A percentile compares a stretch with the other conserved stretches of the same genome.
Conservation (phyloP, 768 basidiomycete genomes). For the Sutorius australiensis region DNA sequence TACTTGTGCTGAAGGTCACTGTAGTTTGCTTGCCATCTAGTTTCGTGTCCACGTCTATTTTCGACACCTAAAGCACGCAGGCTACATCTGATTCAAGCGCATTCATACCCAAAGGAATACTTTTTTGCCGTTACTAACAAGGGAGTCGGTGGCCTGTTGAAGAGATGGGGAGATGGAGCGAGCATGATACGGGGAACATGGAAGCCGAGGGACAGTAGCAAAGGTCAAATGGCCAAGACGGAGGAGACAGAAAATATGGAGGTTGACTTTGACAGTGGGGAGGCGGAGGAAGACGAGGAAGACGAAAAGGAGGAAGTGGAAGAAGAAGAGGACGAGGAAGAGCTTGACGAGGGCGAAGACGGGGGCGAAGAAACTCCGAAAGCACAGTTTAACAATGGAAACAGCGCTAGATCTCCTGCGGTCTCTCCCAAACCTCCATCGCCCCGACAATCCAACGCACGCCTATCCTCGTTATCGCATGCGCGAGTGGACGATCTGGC, state of each 20-base stretch:
- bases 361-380: constrained; percentile 29
- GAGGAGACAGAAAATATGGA: constrained; percentile 21
- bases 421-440: constrained; percentile 18
- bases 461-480: constrained; percentile 16
- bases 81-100: constrained; percentile 76
- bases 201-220: constrained; percentile 44
- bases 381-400: constrained; percentile 16
- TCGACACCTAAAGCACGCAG: constrained; percentile 70
- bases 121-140: constrained; percentile 92
- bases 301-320: constrained; percentile 6
- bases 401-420: constrained; percentile 17
- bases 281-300: background rate
- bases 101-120: constrained; percentile 84
- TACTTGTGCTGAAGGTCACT: background rate
- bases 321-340: constrained; percentile 14
- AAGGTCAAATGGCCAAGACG: constrained; percentile 10
- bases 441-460: constrained; percentile 19
- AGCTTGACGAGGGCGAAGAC: constrained; percentile 19
- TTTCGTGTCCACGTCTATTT: constrained; percentile 57
- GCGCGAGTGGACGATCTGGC: constrained; percentile 46
- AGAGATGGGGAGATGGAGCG: constrained; percentile 80
- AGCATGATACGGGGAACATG: constrained; percentile 73
- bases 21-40: constrained; percentile 78
- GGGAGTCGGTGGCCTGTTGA: constrained; percentile 76
- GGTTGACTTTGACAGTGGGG: constrained; percentile 16